Evolutionary conservation across 139 green algal species (phyloP).

Genomic region (Zygnema circumcarinatum): DNA sequence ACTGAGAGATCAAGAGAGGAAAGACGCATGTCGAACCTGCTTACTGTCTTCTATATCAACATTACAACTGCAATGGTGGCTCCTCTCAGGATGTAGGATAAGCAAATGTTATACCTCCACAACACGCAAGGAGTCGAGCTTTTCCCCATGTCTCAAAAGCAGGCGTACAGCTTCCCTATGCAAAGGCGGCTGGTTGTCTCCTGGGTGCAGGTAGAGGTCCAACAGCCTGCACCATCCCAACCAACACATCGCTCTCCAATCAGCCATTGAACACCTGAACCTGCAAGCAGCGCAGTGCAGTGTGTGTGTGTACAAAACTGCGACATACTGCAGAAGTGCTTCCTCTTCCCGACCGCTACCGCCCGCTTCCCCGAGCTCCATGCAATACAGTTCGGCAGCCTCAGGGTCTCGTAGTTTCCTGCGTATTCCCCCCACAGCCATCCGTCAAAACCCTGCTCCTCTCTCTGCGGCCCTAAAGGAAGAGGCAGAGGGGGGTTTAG

Average conservation of each 20-base stretch:
- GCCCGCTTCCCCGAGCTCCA: not conserved
- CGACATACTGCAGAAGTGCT: not conserved
- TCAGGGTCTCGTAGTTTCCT: not conserved
- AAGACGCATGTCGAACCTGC: too few relatives aligned
- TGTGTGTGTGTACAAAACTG: not conserved
- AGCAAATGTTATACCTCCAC: too few relatives aligned
- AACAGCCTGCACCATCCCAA: not conserved
- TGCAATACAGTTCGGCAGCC: not conserved
- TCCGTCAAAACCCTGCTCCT: too few relatives aligned
- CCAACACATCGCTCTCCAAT: too few relatives aligned
- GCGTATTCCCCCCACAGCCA: too few relatives aligned
- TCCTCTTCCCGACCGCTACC: not conserved
- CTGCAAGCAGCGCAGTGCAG: not conserved
- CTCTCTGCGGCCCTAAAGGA: too few relatives aligned
- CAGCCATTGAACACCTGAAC: too few relatives aligned
- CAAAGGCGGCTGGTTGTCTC: not conserved
- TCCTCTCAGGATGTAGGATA: too few relatives aligned
- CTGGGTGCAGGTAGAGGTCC: slow-evolving; percentile 6
- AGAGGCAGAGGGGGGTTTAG: not conserved
- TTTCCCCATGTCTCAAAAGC: not conserved
- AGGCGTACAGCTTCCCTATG: not conserved
- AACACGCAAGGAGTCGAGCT: not conserved
- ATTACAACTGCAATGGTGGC: too few relatives aligned
- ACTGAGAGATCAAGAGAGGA: too few relatives aligned
- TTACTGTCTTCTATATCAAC: too few relatives aligned